Percentiles rank a stretch among this genome's conserved stretches.
These are phyloP conservation scores for Oligophagozyma castellii DNA, from an alignment of 1,139 yeast genomes.

Conservation along the genomic window DNA sequence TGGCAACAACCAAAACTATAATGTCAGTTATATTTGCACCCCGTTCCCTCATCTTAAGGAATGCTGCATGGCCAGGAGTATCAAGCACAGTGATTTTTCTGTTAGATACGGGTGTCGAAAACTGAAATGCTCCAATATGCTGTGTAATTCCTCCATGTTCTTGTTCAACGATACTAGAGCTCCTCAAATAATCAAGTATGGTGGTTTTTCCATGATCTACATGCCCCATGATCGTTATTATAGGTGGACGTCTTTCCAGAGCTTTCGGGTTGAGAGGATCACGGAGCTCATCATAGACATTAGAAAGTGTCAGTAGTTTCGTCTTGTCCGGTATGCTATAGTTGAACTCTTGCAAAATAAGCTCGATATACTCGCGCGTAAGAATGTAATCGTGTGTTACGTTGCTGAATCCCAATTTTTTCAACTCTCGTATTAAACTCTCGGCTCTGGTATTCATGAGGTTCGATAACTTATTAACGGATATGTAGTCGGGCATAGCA, in stretches of 20 bases:
- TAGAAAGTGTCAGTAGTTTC: slow-evolving; percentile 29
- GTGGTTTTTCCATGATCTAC: slow-evolving; percentile 99
- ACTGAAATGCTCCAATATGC: slow-evolving; percentile 94
- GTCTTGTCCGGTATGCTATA: slow-evolving; percentile 36
- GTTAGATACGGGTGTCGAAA: slow-evolving; percentile 58
- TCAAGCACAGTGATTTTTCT: slow-evolving; percentile 79
- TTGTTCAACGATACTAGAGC: slow-evolving; percentile 64
- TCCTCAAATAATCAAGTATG: slow-evolving; percentile 70
- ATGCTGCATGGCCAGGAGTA: slow-evolving; percentile 98
- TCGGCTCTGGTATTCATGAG: slow-evolving; percentile 52
- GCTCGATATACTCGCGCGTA: slow-evolving; percentile 71
- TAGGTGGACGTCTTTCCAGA: slow-evolving; percentile 69
- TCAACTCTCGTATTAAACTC: slow-evolving; percentile 43
- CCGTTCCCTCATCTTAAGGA: slow-evolving; percentile 88
- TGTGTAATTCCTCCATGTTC: slow-evolving; percentile 98
- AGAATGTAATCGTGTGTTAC: slow-evolving; percentile 66
- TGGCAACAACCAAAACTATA: slow-evolving; percentile 88
- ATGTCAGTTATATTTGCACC: slow-evolving; percentile 94
- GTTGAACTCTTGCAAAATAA: slow-evolving; percentile 83
- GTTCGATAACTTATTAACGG: slow-evolving; percentile 66
- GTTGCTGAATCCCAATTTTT: slow-evolving; percentile 62
- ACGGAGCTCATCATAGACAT: slow-evolving; percentile 35
- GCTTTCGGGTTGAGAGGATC: slow-evolving; percentile 31
- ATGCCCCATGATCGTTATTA: slow-evolving; percentile 97
- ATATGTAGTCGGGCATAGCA: slow-evolving; percentile 52